Conservation (phyloP, 225 moss, liverwort and hornwort genomes). For the Physcomitrellopsis africana region DNA sequence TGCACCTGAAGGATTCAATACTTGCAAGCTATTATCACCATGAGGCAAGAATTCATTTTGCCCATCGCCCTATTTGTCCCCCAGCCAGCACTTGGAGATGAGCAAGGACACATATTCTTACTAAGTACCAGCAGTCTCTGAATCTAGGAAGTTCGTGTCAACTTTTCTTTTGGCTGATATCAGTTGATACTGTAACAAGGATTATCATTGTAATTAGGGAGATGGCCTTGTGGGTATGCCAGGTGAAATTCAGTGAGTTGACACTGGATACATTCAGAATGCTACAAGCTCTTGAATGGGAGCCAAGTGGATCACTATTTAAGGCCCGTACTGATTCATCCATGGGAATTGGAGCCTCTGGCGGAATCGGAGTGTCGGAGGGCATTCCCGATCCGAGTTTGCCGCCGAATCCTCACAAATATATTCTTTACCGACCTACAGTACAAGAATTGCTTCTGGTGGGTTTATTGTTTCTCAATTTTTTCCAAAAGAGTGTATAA, state of each 20-base stretch:
- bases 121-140: conserved; percentile 11
- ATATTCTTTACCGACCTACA: conserved; percentile 93
- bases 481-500: not conserved
- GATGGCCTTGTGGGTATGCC: conserved; percentile 40
- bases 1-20: conserved; percentile 92
- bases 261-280: conserved; percentile 98
- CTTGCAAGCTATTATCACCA: conserved; percentile 96
- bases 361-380: conserved; percentile 53
- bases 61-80: not conserved
- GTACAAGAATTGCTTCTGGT: conserved; percentile 92
- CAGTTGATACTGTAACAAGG: not conserved
- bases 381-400: conserved; percentile 94
- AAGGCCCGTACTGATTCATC: conserved; percentile 60
- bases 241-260: conserved; percentile 99
- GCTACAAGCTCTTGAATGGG: conserved; percentile 98
- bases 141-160: not conserved
- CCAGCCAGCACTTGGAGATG: conserved; percentile 3
- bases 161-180: conserved; percentile 2
- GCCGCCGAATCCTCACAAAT: conserved; percentile 96
- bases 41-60: conserved; percentile 55
- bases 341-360: conserved; percentile 34
- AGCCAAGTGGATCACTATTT: conserved; percentile 87
- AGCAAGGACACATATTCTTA: conserved; percentile 8
- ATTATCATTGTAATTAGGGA: conserved; percentile 23
- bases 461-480: conserved; percentile 31